Base-by-base conservation (phyloP, 495 filamentous ascomycete species). In the Pyronema domesticum region DNA sequence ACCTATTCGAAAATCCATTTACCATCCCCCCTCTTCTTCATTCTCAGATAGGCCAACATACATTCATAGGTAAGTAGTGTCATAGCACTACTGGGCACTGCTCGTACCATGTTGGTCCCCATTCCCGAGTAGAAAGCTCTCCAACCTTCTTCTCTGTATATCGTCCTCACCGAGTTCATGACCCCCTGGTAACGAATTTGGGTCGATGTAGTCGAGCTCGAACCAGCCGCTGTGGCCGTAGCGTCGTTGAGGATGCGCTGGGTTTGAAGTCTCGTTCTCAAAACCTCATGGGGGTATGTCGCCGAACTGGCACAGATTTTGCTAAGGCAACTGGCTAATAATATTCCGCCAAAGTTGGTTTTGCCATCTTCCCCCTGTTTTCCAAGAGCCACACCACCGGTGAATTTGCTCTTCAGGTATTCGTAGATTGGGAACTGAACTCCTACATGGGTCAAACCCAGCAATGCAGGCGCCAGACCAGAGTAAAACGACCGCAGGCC, bases 351-450 rank as follows among this genome's bases (percentile, higher is more conserved):
- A 72, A 77, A 85, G 58, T 86, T 82, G 8, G 73, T 73, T 42
- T 68, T 74, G 6, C 79, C 71, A 36, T 73, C 69, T 35, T 54
- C 30, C 5, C 58, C 58, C 8, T 52, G 45, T 34, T 65, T 65
- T 14, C 63, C 62, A n/a, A 55, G 17, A 23, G 59, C 53, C 49
- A 79, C 74, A 23, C 93, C 89, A 13, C 89, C 89, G 0, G 89
- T 95, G 60, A 99, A 89, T 57, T 80, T 80, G 66, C 79, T 80
- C 68, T 94, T 95, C 63, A 99, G 75, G 63, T 79, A 89, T 66
- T 99, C 91, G 68, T 96, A 96, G 6, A 91, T 76, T 0, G 91
- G 91, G 61, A 99, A 99, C 69, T 99, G 91, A 30, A 99, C 88
- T 14, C 93, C 93, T 40, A 99, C 91, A 65, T 99, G 91, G 3